Conservation (phyloP, 2,329 filamentous ascomycete species). For the Exophiala phaeomuriformis region DNA sequence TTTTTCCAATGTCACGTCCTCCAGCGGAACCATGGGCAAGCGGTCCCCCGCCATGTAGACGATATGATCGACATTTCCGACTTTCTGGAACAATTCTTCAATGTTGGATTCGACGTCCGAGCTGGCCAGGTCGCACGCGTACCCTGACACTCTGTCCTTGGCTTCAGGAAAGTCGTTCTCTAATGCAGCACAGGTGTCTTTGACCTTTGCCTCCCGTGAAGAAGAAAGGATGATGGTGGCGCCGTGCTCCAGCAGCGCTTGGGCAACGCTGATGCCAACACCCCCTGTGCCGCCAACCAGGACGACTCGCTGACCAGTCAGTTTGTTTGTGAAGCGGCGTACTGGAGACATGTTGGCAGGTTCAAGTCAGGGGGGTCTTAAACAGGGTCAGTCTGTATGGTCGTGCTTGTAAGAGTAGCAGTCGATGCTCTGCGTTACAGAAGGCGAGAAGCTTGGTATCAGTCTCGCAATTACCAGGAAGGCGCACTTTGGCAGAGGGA, state of each 20-base stretch:
- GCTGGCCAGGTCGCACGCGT: constrained; percentile 44
- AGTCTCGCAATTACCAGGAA: not conserved
- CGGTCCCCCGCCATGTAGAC: constrained; percentile 51
- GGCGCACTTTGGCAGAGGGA: not conserved
- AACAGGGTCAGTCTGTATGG: not conserved
- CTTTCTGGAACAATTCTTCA: constrained; percentile 36
- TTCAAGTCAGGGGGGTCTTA: not conserved
- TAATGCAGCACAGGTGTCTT: constrained; percentile 42
- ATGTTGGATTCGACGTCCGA: constrained; percentile 44
- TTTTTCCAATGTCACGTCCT: constrained; percentile 37
- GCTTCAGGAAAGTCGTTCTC: constrained; percentile 39
- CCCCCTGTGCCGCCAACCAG: constrained; percentile 58
- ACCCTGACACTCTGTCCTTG: constrained; percentile 36
- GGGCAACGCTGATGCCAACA: constrained; percentile 55
- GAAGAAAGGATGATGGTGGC: constrained; percentile 55
- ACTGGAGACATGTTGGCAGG: constrained; percentile 27
- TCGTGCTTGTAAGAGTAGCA: not conserved
- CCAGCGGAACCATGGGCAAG: constrained; percentile 37
- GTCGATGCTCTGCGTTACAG: too few species aligned
- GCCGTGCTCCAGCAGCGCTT: constrained; percentile 50
- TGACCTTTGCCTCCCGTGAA: constrained; percentile 47
- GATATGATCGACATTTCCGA: constrained; percentile 46
- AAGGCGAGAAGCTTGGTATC: not conserved
- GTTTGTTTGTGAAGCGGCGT: constrained; percentile 27
- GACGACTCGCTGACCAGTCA: constrained; percentile 39